Conservation (phyloP, 306 rosid genomes). For the Vigna radiata region DNA sequence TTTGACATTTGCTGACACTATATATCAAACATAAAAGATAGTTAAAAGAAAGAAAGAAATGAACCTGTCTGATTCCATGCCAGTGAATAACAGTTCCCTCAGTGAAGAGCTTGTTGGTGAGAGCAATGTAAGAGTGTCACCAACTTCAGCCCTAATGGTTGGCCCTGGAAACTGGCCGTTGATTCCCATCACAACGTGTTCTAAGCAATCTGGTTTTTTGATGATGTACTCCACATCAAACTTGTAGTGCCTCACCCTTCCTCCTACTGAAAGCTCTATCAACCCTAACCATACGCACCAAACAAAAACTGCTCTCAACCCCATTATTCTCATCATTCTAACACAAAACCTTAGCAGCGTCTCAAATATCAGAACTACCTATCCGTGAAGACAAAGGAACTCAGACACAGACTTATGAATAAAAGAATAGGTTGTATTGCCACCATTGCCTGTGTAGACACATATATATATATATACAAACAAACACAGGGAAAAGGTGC, state of each 20-base stretch:
- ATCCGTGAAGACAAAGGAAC: background rate
- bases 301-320: conserved; percentile 11
- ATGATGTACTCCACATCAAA: conserved; percentile 68
- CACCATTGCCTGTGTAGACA: conserved; percentile 2
- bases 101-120: conserved; percentile 76
- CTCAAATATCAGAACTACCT: background rate
- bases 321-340: conserved; percentile 17
- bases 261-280: conserved; percentile 16
- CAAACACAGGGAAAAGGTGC: background rate
- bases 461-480: background rate
- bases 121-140: conserved; percentile 65
- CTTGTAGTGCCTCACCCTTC: conserved; percentile 50
- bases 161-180: conserved; percentile 87
- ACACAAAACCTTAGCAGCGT: background rate
- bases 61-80: conserved; percentile 89
- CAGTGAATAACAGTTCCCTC: conserved; percentile 93
- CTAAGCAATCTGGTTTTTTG: conserved; percentile 62
- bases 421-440: background rate
- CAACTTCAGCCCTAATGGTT: conserved; percentile 67
- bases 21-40: background rate
- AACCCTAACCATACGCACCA: conserved; percentile 40
- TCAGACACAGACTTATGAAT: background rate
- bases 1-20: background rate
- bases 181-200: conserved; percentile 80
- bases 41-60: too few relatives aligned